Percentiles rank a stretch among this genome's conserved stretches.
phyloP scores from a whole-genome alignment of 768 basidiomycete genomes.

The Pleurotus cornucopiae region DNA sequence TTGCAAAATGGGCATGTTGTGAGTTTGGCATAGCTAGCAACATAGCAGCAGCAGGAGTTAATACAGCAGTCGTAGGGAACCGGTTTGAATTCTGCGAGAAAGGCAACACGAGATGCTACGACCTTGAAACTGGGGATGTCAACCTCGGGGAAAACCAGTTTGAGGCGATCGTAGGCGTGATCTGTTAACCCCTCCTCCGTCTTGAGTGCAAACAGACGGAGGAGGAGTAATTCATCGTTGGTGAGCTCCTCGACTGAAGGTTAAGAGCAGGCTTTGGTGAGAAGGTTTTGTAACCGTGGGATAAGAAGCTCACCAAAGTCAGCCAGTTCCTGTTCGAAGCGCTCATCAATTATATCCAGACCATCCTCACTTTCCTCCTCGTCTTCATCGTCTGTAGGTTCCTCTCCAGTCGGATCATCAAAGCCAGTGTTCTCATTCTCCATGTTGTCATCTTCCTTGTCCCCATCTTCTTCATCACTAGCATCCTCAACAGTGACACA shows the following conservation, averaged over 20 bases:
- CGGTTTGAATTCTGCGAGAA: conserved; percentile 28
- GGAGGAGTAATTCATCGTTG: conserved; percentile 19
- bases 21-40: conserved; percentile 23
- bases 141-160: conserved; percentile 17
- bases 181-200: conserved; percentile 20
- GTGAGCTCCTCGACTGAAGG: conserved; percentile 17
- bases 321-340: conserved; percentile 14
- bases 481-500: not conserved
- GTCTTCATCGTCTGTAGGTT: not conserved
- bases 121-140: conserved; percentile 15
- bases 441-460: not conserved
- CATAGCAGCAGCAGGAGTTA: conserved; percentile 35
- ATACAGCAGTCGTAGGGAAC: conserved; percentile 34
- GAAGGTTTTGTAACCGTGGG: not conserved
- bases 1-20: conserved; percentile 32
- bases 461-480: not conserved
- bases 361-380: too few relatives aligned
- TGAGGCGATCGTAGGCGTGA: conserved; percentile 20
- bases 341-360: conserved; percentile 13
- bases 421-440: conserved; percentile 7
- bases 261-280: not conserved
- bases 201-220: conserved; percentile 26
- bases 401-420: not conserved
- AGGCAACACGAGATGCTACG: conserved; percentile 17
- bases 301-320: conserved; percentile 12